Base-by-base conservation (phyloP, 2,329 filamentous ascomycete species). In the Fusarium falciforme region DNA sequence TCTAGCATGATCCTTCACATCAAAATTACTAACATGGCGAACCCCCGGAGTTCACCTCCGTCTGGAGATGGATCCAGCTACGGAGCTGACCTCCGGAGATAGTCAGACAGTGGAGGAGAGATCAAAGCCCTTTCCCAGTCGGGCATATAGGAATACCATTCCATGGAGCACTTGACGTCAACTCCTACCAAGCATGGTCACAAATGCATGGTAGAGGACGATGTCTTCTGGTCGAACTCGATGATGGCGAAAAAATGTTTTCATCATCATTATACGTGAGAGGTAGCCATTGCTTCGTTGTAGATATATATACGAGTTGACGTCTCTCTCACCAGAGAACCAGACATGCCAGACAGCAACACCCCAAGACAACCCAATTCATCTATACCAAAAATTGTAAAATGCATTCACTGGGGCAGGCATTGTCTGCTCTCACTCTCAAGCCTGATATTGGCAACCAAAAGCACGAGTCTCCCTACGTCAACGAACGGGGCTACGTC, bases 401-500 rank as follows among this genome's bases (percentile, higher is more conserved):
- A 8, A 73, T 70, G 44, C 5, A n/a, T 25, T 25, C 22, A 22
- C 25, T 64, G 12, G 20, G 33, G 3, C 61, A 27, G 31, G 38
- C 11, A 16, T 25, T 71, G 20, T 73, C 67, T 16, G 36, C 47
- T n/a, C 5, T 68, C 9, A 47, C 49, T 2, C 44, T 68, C 27
- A 74, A 64, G 44, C 71, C 71, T 44, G n/a, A 44, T 1, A 38
- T 44, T 1, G 57, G 33, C 27, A 27, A 20, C 31, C 44, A 75
- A 3, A 63, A 47, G 38, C 22, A 67, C 4, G 75, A 79, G 4
- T 75, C 78, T 2, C 85, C 86, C 5, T 84, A 83, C 65, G 79
- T 90, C 27, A 87, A 90, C 77, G 76, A 83, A 36, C 72, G 87
- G 61, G 88, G 88, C 38, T 82, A 86, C 62, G 79, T 90, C 72